These are phyloP conservation scores for Coix lacrymajobi DNA, from an alignment of 176 grass and related monocot species.

Conservation along the genomic window DNA sequence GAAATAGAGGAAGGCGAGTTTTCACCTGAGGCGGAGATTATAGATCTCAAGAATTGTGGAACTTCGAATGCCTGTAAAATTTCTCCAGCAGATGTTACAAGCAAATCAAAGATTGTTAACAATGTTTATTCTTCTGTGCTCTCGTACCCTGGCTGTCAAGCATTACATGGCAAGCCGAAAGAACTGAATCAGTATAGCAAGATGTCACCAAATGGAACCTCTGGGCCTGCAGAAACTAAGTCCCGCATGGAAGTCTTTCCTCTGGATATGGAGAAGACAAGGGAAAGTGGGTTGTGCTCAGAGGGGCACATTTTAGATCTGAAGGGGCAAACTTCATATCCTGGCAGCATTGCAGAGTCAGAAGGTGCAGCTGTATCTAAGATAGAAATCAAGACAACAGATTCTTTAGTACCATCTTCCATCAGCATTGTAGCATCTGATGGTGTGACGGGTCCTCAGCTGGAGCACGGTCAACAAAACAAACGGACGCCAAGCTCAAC, in stretches of 20 bases:
- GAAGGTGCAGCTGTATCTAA: background rate
- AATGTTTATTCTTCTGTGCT: background rate
- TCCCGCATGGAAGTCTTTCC: background rate
- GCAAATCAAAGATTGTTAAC: background rate
- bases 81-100: constrained; percentile 3
- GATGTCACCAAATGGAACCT: background rate
- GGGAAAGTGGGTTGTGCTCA: background rate
- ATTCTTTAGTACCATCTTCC: background rate
- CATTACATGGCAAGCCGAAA: background rate
- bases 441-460: background rate
- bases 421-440: constrained; percentile 1
- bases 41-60: constrained; percentile 52
- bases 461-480: constrained; percentile 5
- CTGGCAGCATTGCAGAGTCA: background rate
- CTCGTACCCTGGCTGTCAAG: background rate
- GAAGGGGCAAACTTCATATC: constrained; percentile 6
- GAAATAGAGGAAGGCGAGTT: constrained; percentile 90
- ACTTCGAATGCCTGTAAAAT: constrained; percentile 10
- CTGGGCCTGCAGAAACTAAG: background rate
- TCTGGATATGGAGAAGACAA: background rate
- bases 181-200: background rate
- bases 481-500: constrained; percentile 6
- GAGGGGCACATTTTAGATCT: background rate
- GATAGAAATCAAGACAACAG: background rate
- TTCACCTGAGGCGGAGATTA: constrained; percentile 47